Percentiles rank a stretch among this genome's conserved stretches.
These are phyloP conservation scores for Diaporthe vexans DNA, from an alignment of 2,329 filamentous ascomycete species.

Conservation along the genomic window DNA sequence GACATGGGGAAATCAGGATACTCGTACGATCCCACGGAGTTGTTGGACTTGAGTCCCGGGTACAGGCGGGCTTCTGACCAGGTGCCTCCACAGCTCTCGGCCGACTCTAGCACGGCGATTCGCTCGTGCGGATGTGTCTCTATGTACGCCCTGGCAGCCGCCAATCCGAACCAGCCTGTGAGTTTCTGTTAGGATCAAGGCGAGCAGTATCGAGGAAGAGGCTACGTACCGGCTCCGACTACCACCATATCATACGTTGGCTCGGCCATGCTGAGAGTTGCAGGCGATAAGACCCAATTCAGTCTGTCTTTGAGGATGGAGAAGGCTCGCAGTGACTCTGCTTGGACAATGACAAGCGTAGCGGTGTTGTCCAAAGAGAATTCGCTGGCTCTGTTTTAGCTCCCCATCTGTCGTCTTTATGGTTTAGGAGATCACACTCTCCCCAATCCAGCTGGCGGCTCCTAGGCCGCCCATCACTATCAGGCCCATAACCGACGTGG, in stretches of 20 bases:
- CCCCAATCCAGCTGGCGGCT: constrained; percentile 15
- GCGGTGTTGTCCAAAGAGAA: background rate
- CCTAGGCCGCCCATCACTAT: background rate
- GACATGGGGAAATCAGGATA: constrained; percentile 75
- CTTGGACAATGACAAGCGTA: background rate
- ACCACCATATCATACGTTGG: constrained; percentile 37
- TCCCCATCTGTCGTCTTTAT: constrained; percentile 12
- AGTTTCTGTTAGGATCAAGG: background rate
- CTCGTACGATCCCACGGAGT: constrained; percentile 73
- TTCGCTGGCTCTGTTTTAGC: background rate
- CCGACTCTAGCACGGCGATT: constrained; percentile 65
- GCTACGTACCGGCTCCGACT: constrained; percentile 40
- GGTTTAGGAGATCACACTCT: constrained; percentile 1
- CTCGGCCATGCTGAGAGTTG: constrained; percentile 28
- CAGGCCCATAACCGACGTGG: constrained; percentile 26
- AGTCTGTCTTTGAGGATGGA: background rate
- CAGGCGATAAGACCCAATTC: background rate
- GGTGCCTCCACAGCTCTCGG: constrained; percentile 67
- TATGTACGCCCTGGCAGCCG: constrained; percentile 65
- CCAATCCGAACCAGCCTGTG: constrained; percentile 64
- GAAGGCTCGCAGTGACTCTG: background rate
- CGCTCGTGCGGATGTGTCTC: constrained; percentile 62
- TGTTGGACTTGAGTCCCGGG: constrained; percentile 74
- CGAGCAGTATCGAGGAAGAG: background rate
- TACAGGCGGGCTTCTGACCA: constrained; percentile 73